Base-by-base conservation (phyloP, 2,329 filamentous ascomycete genomes). In the Fusarium poae region DNA sequence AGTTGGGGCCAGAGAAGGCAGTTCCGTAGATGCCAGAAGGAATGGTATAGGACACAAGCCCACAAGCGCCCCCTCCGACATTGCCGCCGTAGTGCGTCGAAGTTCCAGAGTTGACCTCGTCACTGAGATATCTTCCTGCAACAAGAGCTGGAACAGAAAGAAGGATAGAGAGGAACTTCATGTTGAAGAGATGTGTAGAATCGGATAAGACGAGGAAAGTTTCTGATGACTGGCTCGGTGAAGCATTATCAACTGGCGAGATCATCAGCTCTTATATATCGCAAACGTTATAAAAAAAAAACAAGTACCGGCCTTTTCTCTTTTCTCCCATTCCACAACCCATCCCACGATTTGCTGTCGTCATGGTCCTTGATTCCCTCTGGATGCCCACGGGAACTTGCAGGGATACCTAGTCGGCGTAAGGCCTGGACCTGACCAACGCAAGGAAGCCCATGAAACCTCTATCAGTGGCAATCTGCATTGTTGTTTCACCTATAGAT, bases 1-100 rank as follows among this genome's bases (percentile, higher is more conserved):
- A 92, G 71, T 83, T 85, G 4, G 81, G 78, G 43, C 83, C 83
- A 1, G 88, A 87, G 49, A 89, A 82, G 4, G 90, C 89, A 7
- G 88, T 89, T 46, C 90, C 89, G 71, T 81, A 88, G 63, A 91
- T 76, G 11, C 81, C 81, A 8, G 83, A 80, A 10, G 89, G 88
- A 27, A 91, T 79, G 2, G 83, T 87, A 79, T 91, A 91, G 49
- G 82, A 85, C 7, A 82, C 82, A 81, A 91, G 90, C 1, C 85
- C 87, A 77, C 89, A 92, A 52, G 81, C 83, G 56, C 89, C 89
- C 39, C 88, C 88, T 18, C 78, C 77, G 5, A 88, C 74, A 73
- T 88, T 86, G 23, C 86, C 85, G 29, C 84, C 82, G 72, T 88
- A 88, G 73, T 81, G 85, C 43, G 86, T 87, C 6, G 75, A 76